Percentiles rank a stretch among this genome's conserved stretches.
These are phyloP conservation scores for Trichosporon coremiiforme DNA, from an alignment of 1,284 basidiomycete genomes.

Conservation along the genomic window DNA sequence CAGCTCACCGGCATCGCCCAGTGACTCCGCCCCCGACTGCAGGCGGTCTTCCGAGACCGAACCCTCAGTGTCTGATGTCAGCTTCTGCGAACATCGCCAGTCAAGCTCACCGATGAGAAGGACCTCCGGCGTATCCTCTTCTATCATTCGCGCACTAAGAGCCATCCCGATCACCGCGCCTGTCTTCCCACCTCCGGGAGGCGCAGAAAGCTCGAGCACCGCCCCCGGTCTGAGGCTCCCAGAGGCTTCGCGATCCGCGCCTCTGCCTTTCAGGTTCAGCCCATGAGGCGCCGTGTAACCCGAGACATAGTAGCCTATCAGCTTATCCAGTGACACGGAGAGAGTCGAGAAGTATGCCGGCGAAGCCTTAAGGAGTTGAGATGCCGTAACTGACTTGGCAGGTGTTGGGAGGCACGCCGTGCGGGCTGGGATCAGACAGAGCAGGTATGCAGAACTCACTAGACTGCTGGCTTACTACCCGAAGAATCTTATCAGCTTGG, in stretches of 20 bases:
- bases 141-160: constrained; percentile 40
- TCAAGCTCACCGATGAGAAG: constrained; percentile 49
- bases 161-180: constrained; percentile 39
- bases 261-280: constrained; percentile 33
- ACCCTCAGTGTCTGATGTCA: constrained; percentile 52
- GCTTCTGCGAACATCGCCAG: background rate
- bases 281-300: background rate
- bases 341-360: constrained; percentile 43
- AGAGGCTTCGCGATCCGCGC: constrained; percentile 21
- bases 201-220: constrained; percentile 51
- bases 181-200: constrained; percentile 55
- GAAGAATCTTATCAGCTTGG: constrained; percentile 43
- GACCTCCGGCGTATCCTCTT: constrained; percentile 41
- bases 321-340: constrained; percentile 41
- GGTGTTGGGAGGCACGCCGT: background rate
- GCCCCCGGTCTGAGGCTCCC: constrained; percentile 45
- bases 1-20: background rate
- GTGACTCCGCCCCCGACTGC: constrained; percentile 31
- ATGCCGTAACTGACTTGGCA: constrained; percentile 34
- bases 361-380: constrained; percentile 36
- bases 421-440: background rate
- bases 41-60: constrained; percentile 44
- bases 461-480: constrained; percentile 4
- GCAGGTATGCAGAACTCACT: background rate
- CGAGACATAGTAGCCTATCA: constrained; percentile 36